Percentiles rank a stretch among this genome's conserved stretches.
Conservation (phyloP, 345 rosid genomes). For the Camelina neglecta region DNA sequence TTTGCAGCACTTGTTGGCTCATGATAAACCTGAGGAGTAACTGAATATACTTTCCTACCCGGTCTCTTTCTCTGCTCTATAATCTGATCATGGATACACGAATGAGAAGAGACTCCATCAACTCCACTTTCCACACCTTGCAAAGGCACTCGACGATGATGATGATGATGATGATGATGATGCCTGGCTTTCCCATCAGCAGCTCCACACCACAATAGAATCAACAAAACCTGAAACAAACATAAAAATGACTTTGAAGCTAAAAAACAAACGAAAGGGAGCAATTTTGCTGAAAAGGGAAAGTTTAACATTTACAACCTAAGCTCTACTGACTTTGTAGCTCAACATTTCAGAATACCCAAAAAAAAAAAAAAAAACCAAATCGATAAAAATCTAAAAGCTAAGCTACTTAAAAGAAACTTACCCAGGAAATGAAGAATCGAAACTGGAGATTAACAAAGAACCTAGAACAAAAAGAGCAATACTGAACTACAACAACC, state of each 20-base stretch:
- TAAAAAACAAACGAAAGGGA: neutral
- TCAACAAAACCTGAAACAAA: constrained; percentile 64
- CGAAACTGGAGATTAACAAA: constrained; percentile 54
- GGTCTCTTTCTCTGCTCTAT: constrained; percentile 86
- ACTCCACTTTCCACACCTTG: constrained; percentile 52
- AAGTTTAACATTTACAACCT: constrained; percentile 4
- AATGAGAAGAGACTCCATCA: constrained; percentile 65
- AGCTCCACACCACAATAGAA: constrained; percentile 57
- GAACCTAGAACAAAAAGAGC: constrained; percentile 41
- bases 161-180: constrained; percentile 41
- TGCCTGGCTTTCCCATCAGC: constrained; percentile 45
- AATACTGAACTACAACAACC: constrained; percentile 44
- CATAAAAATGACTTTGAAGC: neutral
- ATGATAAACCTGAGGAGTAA: constrained; percentile 89
- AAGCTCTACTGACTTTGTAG: constrained; percentile 2
- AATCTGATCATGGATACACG: constrained; percentile 95
- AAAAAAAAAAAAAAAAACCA: constrained; percentile 35
- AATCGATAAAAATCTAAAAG: constrained; percentile 26
- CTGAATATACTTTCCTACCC: constrained; percentile 77
- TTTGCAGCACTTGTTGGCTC: constrained; percentile 47
- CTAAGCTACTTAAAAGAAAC: neutral
- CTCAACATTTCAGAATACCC: constrained; percentile 7
- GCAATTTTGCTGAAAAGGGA: constrained; percentile 31
- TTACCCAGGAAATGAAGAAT: constrained; percentile 63
- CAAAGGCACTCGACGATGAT: constrained; percentile 45